Evolutionary conservation across 2,329 filamentous ascomycete genomes (phyloP), one percentile per base, ranked within the genome.

Genomic region (Emmonsiellopsis sp.): DNA sequence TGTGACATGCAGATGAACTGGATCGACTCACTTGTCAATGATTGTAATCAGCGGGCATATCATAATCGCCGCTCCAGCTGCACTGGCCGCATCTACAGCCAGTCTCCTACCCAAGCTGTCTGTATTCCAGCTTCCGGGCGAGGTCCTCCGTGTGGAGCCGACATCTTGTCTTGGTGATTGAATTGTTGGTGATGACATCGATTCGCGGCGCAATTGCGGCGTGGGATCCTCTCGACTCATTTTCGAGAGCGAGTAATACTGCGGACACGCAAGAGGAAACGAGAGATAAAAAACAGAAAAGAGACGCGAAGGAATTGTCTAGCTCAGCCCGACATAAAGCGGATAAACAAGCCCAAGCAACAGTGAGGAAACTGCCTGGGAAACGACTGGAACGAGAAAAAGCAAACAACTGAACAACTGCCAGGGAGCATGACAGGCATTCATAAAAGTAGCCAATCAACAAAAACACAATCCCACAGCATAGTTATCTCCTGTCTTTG

Each of bases 11-110:
- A 37, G 15, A 37, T n/a, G 40, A 26, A 13, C 40, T 32, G 15
- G 9, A 31, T 51, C n/a, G 16, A 63, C 74, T 56, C 74, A 91
- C 87, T 86, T 83, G 70, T 95, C 90, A 70, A 96, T 93, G 59
- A 93, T 85, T 38, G 86, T 87, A 58, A 95, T 92, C 40, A 94
- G 67, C 1, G 91, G 90, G 52, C 90, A 89, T 47, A 95, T 86
- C 56, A 93, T 73, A 6, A 79, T 80, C 1, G 86, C 89, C 9
- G 90, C 88, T 45, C 81, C 79, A 1, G 80, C 78, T 1, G 89
- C 90, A 62, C 85, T 84, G 44, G 80, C 69, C 20, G 80, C 70
- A 73, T 95, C 89, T 13, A 83, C 80, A 43, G 77, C 81, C 10
- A 94, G 65, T 51, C 89, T 79, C 59, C 79, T 68, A 11, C 79